Evolutionary conservation across 257 asterid species (phyloP).

Genomic region (Fraxinus anomala): DNA sequence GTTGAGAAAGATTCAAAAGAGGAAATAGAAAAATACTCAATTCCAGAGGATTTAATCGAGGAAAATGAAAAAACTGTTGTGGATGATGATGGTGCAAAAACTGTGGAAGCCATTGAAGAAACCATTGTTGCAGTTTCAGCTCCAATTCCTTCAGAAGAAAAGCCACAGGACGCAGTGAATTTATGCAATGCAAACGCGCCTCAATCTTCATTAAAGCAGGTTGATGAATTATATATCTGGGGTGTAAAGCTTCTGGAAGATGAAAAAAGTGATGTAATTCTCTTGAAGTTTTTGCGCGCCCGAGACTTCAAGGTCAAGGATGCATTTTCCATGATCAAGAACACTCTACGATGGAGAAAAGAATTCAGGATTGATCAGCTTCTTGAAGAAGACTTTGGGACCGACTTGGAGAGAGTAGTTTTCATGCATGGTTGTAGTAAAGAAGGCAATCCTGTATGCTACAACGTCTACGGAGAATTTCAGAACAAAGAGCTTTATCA

Average conservation of each 20-base stretch:
- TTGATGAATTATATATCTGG: conserved; percentile 29
- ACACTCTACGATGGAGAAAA: conserved; percentile 35
- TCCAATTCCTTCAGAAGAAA: conserved; percentile 5
- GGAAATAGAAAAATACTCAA: neutral
- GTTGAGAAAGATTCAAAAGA: neutral
- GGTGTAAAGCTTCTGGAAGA: conserved; percentile 41
- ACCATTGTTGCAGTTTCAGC: conserved; percentile 25
- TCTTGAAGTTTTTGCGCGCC: conserved; percentile 42
- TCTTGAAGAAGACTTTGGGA: conserved; percentile 19
- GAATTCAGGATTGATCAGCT: conserved; percentile 32
- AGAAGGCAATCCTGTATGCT: conserved; percentile 43
- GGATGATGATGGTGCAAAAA: conserved; percentile 40
- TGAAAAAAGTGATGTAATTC: conserved; percentile 30
- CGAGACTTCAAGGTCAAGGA: conserved; percentile 38
- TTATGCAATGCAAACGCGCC: neutral
- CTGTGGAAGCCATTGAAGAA: conserved; percentile 39
- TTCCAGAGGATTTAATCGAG: neutral
- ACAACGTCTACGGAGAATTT: conserved; percentile 44
- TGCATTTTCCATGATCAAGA: conserved; percentile 32
- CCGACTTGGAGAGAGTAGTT: conserved; percentile 28
- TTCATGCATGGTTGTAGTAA: conserved; percentile 39
- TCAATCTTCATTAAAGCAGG: too few relatives aligned
- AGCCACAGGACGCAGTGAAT: neutral
- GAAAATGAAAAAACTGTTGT: conserved; percentile 2
- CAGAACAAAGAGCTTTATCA: conserved; percentile 27